phyloP scores from a whole-genome alignment of 2,329 filamentous ascomycete genomes.

The Lachnellula arida region DNA sequence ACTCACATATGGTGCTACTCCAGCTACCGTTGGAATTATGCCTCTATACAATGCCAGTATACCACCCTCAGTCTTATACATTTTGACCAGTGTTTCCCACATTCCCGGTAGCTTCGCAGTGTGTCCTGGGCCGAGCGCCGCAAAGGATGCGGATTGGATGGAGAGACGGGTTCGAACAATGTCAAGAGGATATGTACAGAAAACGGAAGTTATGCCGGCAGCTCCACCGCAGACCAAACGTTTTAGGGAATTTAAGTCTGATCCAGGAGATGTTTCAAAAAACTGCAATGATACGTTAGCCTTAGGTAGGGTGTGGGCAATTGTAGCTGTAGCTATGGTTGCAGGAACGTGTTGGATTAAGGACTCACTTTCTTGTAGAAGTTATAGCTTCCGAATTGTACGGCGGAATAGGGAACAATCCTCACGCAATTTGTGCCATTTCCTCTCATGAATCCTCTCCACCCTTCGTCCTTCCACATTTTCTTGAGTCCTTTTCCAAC shows the following conservation, averaged over 20 bases:
- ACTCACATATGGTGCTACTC: slow-evolving; percentile 86
- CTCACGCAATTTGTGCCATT: slow-evolving; percentile 98
- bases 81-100: slow-evolving; percentile 75
- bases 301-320: background rate
- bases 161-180: slow-evolving; percentile 94
- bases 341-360: background rate
- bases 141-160: slow-evolving; percentile 95
- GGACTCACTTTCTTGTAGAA: slow-evolving; percentile 82
- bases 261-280: slow-evolving; percentile 71
- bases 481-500: slow-evolving; percentile 84
- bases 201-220: slow-evolving; percentile 92
- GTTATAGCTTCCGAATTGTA: slow-evolving; percentile 98
- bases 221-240: slow-evolving; percentile 86
- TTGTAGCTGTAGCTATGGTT: background rate
- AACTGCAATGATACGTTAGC: slow-evolving; percentile 43
- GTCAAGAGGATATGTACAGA: slow-evolving; percentile 92
- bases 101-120: slow-evolving; percentile 76
- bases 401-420: slow-evolving; percentile 95
- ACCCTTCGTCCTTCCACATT: slow-evolving; percentile 97
- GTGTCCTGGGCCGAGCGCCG: slow-evolving; percentile 60
- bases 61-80: slow-evolving; percentile 92
- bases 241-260: slow-evolving; percentile 65
- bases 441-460: slow-evolving; percentile 94
- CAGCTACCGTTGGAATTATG: slow-evolving; percentile 88
- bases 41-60: slow-evolving; percentile 83